Conservation (phyloP, 495 filamentous ascomycete genomes). For the Annulohypoxylon nitens region DNA sequence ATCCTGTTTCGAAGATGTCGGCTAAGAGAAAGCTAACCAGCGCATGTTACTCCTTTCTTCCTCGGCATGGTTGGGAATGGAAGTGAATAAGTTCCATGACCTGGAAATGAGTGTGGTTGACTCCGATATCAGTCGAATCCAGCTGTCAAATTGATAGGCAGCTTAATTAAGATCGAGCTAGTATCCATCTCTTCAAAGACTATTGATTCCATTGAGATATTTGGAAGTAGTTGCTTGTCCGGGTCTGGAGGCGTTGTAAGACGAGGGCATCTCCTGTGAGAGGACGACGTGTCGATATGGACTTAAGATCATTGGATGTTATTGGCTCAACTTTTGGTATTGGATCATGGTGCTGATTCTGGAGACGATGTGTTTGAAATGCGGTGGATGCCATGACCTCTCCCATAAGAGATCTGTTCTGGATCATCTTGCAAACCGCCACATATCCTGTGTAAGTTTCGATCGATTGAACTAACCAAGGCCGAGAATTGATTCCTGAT, state of each 20-base stretch:
- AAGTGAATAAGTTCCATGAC: not conserved
- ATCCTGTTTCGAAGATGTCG: not conserved
- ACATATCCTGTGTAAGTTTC: conserved; percentile 60
- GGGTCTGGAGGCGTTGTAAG: conserved; percentile 1
- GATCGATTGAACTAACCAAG: not conserved
- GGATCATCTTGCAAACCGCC: conserved; percentile 76
- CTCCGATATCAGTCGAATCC: conserved; percentile 10
- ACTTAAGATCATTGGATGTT: not conserved
- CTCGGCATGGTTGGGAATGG: not conserved
- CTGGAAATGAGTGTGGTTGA: not conserved
- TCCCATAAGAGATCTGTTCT: conserved; percentile 74
- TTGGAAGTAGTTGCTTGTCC: no score
- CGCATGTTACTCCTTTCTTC: no score
- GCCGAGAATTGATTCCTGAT: not conserved
- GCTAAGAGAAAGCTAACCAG: not conserved
- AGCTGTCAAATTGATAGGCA: conserved; percentile 40
- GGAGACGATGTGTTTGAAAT: conserved; percentile 55
- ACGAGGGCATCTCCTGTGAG: not conserved
- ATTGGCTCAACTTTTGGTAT: conserved; percentile 23
- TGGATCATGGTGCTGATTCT: conserved; percentile 19
- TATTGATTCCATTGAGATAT: conserved; percentile 6
- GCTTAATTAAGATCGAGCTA: conserved; percentile 10
- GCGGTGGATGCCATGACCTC: conserved; percentile 63
- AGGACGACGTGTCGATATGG: conserved; percentile 17
- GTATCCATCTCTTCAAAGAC: not conserved